A percentile compares a stretch with the other conserved stretches of the same genome.
Evolutionary conservation across 73 alveolate genomes (phyloP).

Genomic region (Blepharisma japonicum): DNA sequence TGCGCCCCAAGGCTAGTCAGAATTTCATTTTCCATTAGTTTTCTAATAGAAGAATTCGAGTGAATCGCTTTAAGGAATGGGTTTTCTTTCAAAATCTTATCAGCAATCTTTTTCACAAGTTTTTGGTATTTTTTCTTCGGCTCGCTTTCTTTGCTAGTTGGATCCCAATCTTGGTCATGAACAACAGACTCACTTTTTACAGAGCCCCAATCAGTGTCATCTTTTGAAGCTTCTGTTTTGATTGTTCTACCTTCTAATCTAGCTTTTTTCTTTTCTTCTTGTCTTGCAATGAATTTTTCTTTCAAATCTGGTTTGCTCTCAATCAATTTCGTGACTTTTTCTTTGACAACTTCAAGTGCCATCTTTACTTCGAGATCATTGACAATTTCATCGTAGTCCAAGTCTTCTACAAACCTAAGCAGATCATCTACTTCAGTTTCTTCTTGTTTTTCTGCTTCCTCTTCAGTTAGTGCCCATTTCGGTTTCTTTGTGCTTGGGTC

Average conservation of each 20-base stretch:
- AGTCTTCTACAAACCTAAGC: constrained; percentile 74
- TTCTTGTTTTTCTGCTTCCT: constrained; percentile 61
- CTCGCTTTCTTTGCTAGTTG: neutral
- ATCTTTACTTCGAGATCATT: constrained; percentile 83
- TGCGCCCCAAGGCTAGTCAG: constrained; percentile 38
- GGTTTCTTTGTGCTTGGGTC: constrained; percentile 57
- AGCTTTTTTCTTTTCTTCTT: constrained; percentile 36
- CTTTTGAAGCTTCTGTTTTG: constrained; percentile 41
- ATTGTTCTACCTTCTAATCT: constrained; percentile 33
- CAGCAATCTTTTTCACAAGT: constrained; percentile 81
- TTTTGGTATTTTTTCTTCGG: constrained; percentile 17
- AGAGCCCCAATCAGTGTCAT: constrained; percentile 42
- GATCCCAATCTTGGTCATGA: neutral
- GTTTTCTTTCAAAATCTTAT: constrained; percentile 62
- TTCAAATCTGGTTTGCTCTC: constrained; percentile 64
- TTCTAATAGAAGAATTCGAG: constrained; percentile 66
- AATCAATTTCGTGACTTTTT: constrained; percentile 67
- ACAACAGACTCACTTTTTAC: neutral
- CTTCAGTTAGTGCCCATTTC: constrained; percentile 81
- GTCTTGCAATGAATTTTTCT: constrained; percentile 57
- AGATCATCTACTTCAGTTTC: constrained; percentile 77
- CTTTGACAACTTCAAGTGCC: constrained; percentile 74
- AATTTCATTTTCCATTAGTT: constrained; percentile 79
- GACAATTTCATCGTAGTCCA: constrained; percentile 82
- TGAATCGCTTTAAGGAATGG: constrained; percentile 58